phyloP scores from a whole-genome alignment of 208 protist genomes.

The Trypanosoma boissoni region DNA sequence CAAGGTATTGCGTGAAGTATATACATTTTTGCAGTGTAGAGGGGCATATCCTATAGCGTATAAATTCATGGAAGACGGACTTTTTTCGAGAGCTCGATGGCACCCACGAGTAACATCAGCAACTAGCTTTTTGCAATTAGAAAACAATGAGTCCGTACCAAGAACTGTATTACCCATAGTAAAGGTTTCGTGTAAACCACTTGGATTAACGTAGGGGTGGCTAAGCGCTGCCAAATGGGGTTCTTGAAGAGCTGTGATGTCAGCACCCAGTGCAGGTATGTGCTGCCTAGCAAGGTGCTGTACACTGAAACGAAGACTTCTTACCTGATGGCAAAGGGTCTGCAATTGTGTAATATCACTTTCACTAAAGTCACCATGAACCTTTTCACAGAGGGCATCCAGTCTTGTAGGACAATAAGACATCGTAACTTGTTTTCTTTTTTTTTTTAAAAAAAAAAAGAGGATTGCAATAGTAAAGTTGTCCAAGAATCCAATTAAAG shows the following conservation, averaged over 20 bases:
- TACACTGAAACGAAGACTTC: constrained; percentile 11
- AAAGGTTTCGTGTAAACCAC: not conserved
- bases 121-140: constrained; percentile 21
- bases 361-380: constrained; percentile 4
- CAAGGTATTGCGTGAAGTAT: not conserved
- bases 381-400: constrained; percentile 32
- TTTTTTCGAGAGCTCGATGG: constrained; percentile 9
- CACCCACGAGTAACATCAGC: constrained; percentile 5
- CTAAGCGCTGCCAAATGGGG: constrained; percentile 8
- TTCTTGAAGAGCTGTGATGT: constrained; percentile 23
- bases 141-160: constrained; percentile 25
- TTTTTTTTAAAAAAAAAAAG: constrained; percentile 7
- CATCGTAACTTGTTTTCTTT: too few species aligned
- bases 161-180: constrained; percentile 9
- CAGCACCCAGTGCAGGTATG: constrained; percentile 15
- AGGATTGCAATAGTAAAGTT: constrained; percentile 1
- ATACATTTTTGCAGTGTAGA: constrained; percentile 2
- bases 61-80: not conserved
- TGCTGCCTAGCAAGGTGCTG: constrained; percentile 7
- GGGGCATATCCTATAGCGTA: constrained; percentile 32
- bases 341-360: constrained; percentile 7
- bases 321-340: constrained; percentile 17
- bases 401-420: constrained; percentile 7
- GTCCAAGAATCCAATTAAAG: not conserved
- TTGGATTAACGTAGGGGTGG: not conserved